Evolutionary conservation across 129 eudicot species (phyloP), one percentile per base, ranked within the genome.

Genomic region (Artemisia argyi): DNA sequence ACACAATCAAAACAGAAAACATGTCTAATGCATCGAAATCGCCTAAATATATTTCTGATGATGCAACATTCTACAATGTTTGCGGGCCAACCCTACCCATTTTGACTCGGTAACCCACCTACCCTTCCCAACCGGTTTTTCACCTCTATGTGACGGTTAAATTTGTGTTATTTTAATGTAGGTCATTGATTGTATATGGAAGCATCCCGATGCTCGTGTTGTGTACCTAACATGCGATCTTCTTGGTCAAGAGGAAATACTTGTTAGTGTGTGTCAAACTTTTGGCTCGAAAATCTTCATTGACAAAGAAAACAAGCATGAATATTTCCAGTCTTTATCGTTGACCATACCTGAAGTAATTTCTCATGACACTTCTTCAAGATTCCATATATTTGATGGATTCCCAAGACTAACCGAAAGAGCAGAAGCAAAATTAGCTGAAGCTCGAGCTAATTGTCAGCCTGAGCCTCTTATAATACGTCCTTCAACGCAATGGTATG

Each of bases 151-250:
- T 17, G 65, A 64, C 47, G 3, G 16, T 53, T 69, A 60, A 69
- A 3, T 5, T 11, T n/a, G n/a, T 7, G 65, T 53, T 50, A 30
- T 44, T 14, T 67, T 55, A 50, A 73, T 80, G 18, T 87, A 88
- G 97, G 85, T 88, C 59, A 85, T 79, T 47, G 85, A 92, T 79
- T 92, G 97, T 70, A 85, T 92, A 79, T 92, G 97, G 97, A 86
- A 89, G 78, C 89, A 89, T 78, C 97, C 97, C 1, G 79, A 80
- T 60, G 91, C 91, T 35, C 79, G 77, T 14, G 80, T 59, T 11
- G 96, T 92, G 65, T 92, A 92, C 73, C 75, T 92, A 75, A 79
- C 96, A n/a, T 92, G 97, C 51, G 90, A 86, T 75, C 85, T 92
- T 65, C 88, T 92, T 30, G 97, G 97, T 52, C 97, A 92, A 67